phyloP scores from a whole-genome alignment of 176 grass and related monocot species.

The Guadua angustifolia region DNA sequence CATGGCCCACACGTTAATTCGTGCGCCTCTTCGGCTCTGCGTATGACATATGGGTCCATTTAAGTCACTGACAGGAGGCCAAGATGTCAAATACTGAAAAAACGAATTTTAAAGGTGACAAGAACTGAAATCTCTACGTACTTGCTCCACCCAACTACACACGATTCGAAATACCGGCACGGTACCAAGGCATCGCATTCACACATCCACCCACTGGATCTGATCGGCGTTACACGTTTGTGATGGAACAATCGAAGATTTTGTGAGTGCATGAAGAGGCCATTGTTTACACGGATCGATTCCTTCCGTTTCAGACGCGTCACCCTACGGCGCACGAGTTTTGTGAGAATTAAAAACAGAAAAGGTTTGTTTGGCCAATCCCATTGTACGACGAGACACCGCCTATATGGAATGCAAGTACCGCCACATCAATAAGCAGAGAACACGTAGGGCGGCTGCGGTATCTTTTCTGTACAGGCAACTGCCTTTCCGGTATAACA shows the following conservation, averaged over 20 bases:
- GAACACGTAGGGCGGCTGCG: background rate
- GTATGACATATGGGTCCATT: too few species aligned
- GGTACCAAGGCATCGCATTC: background rate
- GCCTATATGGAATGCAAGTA: background rate
- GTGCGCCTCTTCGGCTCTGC: too few species aligned
- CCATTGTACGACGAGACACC: background rate
- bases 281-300: too few species aligned
- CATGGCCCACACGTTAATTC: too few species aligned
- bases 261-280: too few species aligned
- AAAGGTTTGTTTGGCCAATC: background rate
- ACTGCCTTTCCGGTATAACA: background rate
- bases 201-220: background rate
- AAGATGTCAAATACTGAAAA: too few species aligned
- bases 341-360: constrained; percentile 5
- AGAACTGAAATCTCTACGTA: too few species aligned
- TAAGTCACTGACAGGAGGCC: too few species aligned
- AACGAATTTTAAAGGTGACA: too few species aligned
- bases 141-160: background rate
- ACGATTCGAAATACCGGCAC: too few species aligned
- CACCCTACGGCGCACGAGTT: background rate
- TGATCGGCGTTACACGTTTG: background rate
- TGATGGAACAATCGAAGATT: background rate
- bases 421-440: background rate
- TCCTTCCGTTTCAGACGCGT: background rate
- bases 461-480: background rate